Evolutionary conservation across 768 basidiomycete species (phyloP), one percentile per base, ranked within the genome.

Genomic region (Pleurotus ostreatus): DNA sequence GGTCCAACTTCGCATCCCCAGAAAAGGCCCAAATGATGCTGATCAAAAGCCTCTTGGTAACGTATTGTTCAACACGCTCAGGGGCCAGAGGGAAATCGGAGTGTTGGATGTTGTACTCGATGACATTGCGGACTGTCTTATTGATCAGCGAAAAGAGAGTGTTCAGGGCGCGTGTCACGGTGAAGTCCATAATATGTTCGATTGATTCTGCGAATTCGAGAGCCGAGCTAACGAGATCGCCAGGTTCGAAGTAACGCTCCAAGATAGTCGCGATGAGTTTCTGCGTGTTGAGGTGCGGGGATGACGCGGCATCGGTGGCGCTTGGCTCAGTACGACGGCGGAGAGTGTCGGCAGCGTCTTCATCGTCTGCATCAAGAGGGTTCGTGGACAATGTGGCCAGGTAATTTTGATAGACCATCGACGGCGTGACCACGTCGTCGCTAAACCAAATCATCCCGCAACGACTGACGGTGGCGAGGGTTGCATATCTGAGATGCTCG

Each of bases 401-500:
- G 66, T 98, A 96, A 66, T 98, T 82, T 51, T 82, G 84, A 70
- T 90, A 97, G 15, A 97, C 83, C 97, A 98, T 98, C 0, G 79
- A 74, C 5, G 94, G 86, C 60, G 92, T 88, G 23, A 99, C 85
- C 47, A 97, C 86, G 61, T 98, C 94, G 57, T 98, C 94, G 68
- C 94, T 98, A 76, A 99, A 99, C 97, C 97, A 99, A 63, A 99
- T 96, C 97, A 99, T 99, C 68, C 97, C 97, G 66, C 97, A 99
- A 55, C 97, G 95, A 83, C 94, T 97, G 78, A 99, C 97, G 23
- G 97, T 99, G 13, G 97, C 97, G 54, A 90, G 85, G 3, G 97
- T 99, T 0, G 97, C 97, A 69, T 96, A 99, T 64, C 87, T 89
- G 62, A 99, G 82, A 69, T 97, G 94, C 68, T 98, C 97, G 56